Evolutionary conservation across 805 yeast species (phyloP).

Genomic region (Saccharomyces kudriavzevii): DNA sequence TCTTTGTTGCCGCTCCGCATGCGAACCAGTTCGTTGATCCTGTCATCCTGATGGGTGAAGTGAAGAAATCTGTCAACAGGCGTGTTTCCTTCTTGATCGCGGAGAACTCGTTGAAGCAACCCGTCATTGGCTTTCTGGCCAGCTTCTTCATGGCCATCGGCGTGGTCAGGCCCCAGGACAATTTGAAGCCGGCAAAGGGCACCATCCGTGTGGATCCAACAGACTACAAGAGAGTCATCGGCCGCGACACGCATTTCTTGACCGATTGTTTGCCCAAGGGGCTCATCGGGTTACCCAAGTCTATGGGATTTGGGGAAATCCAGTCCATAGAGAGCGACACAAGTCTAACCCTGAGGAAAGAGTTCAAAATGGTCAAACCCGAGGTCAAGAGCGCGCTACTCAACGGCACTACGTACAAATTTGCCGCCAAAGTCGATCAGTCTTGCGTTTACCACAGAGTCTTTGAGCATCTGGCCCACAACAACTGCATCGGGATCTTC

Average conservation of each 20-base stretch:
- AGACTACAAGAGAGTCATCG: constrained; percentile 43
- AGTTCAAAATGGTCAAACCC: constrained; percentile 50
- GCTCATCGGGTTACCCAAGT: constrained; percentile 65
- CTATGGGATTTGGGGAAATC: constrained; percentile 69
- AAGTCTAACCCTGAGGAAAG: constrained; percentile 58
- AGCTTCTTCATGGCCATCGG: constrained; percentile 77
- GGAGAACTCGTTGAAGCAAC: constrained; percentile 58
- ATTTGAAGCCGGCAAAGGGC: constrained; percentile 60
- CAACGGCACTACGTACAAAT: constrained; percentile 52
- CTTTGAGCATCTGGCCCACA: constrained; percentile 71
- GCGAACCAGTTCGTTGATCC: constrained; percentile 87
- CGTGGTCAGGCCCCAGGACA: constrained; percentile 88
- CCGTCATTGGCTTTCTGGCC: constrained; percentile 68
- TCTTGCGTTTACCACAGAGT: constrained; percentile 74
- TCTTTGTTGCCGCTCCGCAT: constrained; percentile 95
- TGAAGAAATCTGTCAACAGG: constrained; percentile 55
- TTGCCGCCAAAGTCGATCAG: constrained; percentile 82
- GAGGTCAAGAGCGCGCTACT: constrained; percentile 34
- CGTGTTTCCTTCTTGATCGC: constrained; percentile 80
- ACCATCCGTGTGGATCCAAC: constrained; percentile 46
- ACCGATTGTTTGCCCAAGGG: constrained; percentile 55
- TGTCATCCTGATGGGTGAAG: constrained; percentile 74
- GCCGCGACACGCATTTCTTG: constrained; percentile 61
- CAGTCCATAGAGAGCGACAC: constrained; percentile 62
- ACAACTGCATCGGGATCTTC: constrained; percentile 82